These are phyloP conservation scores for Hippophae rhamnoides DNA, from an alignment of 306 rosid species.

Conservation along the genomic window DNA sequence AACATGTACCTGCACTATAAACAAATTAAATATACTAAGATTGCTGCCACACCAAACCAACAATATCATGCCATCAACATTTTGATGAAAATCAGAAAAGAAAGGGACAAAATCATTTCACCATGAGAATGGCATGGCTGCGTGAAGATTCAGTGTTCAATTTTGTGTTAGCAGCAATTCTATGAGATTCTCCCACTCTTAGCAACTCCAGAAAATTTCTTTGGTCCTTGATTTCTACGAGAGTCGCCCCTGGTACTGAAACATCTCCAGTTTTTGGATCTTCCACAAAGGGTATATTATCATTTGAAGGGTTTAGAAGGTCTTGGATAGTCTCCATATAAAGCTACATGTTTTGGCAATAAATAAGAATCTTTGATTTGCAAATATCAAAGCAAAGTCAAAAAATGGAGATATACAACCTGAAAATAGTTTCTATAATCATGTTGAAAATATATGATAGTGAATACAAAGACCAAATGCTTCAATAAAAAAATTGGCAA, in stretches of 20 bases:
- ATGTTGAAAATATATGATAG: too few species aligned
- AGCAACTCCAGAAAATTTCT: slow-evolving; percentile 65
- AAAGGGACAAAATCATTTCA: slow-evolving; percentile 25
- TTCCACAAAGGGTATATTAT: slow-evolving; percentile 83
- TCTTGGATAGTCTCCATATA: slow-evolving; percentile 95
- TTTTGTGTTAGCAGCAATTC: slow-evolving; percentile 88
- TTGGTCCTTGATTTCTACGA: slow-evolving; percentile 78
- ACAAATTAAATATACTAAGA: slow-evolving; percentile 27
- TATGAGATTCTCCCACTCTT: slow-evolving; percentile 81
- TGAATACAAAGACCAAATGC: not conserved
- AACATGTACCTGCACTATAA: slow-evolving; percentile 64
- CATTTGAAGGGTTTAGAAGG: slow-evolving; percentile 80
- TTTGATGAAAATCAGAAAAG: slow-evolving; percentile 10
- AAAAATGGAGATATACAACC: not conserved
- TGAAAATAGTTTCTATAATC: not conserved
- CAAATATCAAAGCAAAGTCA: too few species aligned
- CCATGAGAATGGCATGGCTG: slow-evolving; percentile 94
- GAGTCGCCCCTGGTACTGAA: slow-evolving; percentile 74
- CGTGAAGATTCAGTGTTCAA: slow-evolving; percentile 95
- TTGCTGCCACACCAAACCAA: slow-evolving; percentile 5
- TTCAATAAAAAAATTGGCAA: not conserved
- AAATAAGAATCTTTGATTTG: slow-evolving; percentile 8
- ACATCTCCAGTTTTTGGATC: slow-evolving; percentile 93
- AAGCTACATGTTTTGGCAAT: slow-evolving; percentile 44
- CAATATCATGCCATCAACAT: not conserved